These are phyloP conservation scores for Rhododendron ferrugineum DNA, from an alignment of 148 eudicot species.

Conservation along the genomic window DNA sequence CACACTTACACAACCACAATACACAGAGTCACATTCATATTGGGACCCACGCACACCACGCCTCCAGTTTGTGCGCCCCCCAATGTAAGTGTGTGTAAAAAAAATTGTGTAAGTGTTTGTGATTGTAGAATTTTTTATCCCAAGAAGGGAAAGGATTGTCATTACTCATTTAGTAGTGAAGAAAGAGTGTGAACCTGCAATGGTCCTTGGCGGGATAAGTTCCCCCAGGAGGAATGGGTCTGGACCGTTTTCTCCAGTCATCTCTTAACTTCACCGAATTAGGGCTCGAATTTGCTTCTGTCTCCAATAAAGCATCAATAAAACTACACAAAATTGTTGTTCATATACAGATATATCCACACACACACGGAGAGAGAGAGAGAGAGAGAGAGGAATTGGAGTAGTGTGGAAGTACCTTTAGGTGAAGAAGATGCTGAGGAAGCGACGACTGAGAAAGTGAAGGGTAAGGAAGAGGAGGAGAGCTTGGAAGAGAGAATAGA, in stretches of 20 bases:
- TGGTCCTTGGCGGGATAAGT: slow-evolving; percentile 93
- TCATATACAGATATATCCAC: neutral
- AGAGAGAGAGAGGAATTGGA: neutral
- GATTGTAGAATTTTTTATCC: neutral
- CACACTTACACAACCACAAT: neutral
- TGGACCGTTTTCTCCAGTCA: slow-evolving; percentile 75
- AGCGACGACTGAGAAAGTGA: neutral
- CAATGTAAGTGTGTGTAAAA: too few relatives aligned
- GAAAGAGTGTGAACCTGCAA: slow-evolving; percentile 54
- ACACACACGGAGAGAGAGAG: neutral
- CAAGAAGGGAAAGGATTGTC: neutral
- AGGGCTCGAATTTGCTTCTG: slow-evolving; percentile 27
- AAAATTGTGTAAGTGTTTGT: neutral
- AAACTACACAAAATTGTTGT: neutral
- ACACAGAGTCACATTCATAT: neutral
- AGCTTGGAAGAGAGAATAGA: neutral
- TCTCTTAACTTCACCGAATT: slow-evolving; percentile 56
- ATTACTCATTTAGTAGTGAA: too few relatives aligned
- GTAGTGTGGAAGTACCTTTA: neutral
- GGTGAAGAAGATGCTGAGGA: neutral
- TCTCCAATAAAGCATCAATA: neutral
- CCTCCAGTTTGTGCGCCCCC: too few relatives aligned
- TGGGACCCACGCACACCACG: neutral
- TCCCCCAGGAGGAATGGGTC: slow-evolving; percentile 84
- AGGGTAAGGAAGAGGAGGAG: neutral